These are phyloP conservation scores for Nicotiana paniculata DNA, from an alignment of 257 asterid genomes.

Conservation along the genomic window DNA sequence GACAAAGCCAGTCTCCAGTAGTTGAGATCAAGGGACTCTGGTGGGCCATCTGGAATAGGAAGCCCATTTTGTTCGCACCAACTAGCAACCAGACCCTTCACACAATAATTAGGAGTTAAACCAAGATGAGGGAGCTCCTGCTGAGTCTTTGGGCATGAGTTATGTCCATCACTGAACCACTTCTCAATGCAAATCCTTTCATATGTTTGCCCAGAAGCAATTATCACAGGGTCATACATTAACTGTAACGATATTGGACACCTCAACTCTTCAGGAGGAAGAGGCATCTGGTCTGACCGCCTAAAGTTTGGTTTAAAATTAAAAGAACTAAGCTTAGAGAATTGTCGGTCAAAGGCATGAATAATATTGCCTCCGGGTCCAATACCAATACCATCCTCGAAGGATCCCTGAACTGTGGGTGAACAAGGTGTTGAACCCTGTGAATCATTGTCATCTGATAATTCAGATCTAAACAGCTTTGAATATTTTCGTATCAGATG, in stretches of 20 bases:
- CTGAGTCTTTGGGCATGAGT: constrained; percentile 93
- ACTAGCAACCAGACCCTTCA: constrained; percentile 86
- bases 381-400: constrained; percentile 49
- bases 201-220: constrained; percentile 95
- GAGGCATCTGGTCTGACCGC: constrained; percentile 61
- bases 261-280: constrained; percentile 91
- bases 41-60: constrained; percentile 83
- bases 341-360: constrained; percentile 73
- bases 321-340: constrained; percentile 78
- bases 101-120: constrained; percentile 90
- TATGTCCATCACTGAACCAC: constrained; percentile 92
- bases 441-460: constrained; percentile 92
- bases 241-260: constrained; percentile 96
- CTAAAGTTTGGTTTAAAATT: constrained; percentile 76
- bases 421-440: constrained; percentile 98
- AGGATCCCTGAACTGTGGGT: constrained; percentile 71
- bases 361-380: constrained; percentile 41
- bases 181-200: constrained; percentile 96
- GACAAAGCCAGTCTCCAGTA: constrained; percentile 94
- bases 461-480: constrained; percentile 75
- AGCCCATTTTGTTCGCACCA: constrained; percentile 94
- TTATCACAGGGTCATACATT: constrained; percentile 89
- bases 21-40: constrained; percentile 92
- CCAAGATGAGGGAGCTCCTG: constrained; percentile 90
- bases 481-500: constrained; percentile 91